Conservation (phyloP, 1,284 basidiomycete species). For the Cryptococcus sp. region DNA sequence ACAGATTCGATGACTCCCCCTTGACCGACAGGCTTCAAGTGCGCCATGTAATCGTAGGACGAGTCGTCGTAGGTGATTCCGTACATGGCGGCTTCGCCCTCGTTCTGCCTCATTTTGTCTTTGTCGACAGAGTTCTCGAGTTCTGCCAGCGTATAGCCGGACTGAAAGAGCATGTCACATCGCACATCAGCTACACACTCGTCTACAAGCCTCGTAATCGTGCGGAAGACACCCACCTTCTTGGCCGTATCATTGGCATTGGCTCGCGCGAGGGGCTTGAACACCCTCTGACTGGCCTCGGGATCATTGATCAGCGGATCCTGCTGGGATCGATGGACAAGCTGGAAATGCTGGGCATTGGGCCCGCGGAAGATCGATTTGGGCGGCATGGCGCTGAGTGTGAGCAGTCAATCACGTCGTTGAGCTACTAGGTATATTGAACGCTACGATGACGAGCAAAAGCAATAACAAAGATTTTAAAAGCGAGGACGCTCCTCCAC, state of each 20-base stretch:
- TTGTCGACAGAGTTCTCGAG: constrained; percentile 53
- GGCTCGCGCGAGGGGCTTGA: constrained; percentile 72
- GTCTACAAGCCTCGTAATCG: background rate
- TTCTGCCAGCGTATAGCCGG: constrained; percentile 59
- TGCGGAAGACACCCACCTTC: constrained; percentile 25
- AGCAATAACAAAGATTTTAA: constrained; percentile 2
- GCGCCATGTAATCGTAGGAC: constrained; percentile 99
- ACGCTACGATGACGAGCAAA: background rate
- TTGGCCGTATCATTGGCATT: constrained; percentile 65
- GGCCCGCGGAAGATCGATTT: constrained; percentile 84
- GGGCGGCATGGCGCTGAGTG: constrained; percentile 48
- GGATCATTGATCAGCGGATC: constrained; percentile 95
- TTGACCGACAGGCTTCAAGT: constrained; percentile 78
- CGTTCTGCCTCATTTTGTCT: constrained; percentile 49
- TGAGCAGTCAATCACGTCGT: background rate
- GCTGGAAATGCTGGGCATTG: constrained; percentile 88
- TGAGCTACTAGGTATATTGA: background rate
- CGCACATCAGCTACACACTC: background rate
- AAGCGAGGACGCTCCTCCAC: background rate
- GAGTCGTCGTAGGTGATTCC: constrained; percentile 96
- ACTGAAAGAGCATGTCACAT: background rate
- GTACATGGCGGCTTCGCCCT: constrained; percentile 86
- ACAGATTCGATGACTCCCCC: constrained; percentile 60
- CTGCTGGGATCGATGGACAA: constrained; percentile 93
- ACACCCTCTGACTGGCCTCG: constrained; percentile 82